Evolutionary conservation across 805 yeast species (phyloP), one percentile per base, ranked within the genome.

Genomic region (Wickerhamomyces canadensis): DNA sequence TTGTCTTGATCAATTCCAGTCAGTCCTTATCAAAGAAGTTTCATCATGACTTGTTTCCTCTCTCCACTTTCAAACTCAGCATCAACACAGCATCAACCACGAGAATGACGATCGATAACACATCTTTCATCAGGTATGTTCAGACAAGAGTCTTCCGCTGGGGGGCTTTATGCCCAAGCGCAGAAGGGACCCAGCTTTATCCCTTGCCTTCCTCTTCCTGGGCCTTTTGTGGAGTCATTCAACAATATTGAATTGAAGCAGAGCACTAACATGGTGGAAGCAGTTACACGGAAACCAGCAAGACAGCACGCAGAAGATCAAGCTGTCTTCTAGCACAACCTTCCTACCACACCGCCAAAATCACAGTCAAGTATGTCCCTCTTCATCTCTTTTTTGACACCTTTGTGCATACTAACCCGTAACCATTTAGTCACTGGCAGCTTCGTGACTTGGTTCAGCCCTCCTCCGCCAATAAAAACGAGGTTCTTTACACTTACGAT

Each of bases 371-470:
- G 37, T 34, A 23, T n/a, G 37, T 34, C 13, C 15, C 15, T 11
- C 4, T 12, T 25, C 14, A n/a, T 4, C 16, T 24, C 5, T 16
- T 15, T 21, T 15, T 22, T 25, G 7, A 14, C 12, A 14, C 9
- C 6, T 14, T 5, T 15, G n/a, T n/a, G 19, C 14, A 15, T 10
- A 25, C 27, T 25, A 25, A 25, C 27, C 9, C 7, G n/a, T 22
- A 21, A 21, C 29, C 25, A 14, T 8, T 27, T 21, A 50, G 57
- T 18, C 81, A 86, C 62, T 87, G 95, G 95, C 96, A 86, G 57
- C 65, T 87, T 23, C 67, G 94, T 26, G 91, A 87, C 52, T 67
- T 87, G 51, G 64, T 87, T 6, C 74, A 78, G 45, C 70, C 73
- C 13, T 61, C 67, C 14, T 56, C 80, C 38, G 43, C 50, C 33